phyloP scores from a whole-genome alignment of 2,329 filamentous ascomycete genomes.

The Verruconis gallopava region DNA sequence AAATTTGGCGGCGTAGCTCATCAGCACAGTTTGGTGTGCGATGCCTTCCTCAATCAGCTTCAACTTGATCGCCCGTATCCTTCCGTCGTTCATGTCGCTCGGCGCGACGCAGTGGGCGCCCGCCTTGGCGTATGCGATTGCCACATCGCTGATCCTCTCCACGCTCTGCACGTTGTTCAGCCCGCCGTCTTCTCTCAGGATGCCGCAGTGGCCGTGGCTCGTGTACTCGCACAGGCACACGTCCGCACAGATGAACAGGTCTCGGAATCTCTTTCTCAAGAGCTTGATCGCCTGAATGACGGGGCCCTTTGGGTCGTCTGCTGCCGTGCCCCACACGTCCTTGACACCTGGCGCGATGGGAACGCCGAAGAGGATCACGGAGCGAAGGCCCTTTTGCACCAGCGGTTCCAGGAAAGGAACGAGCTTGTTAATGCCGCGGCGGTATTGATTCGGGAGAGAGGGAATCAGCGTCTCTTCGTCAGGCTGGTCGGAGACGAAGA shows the following conservation, averaged over 20 bases:
- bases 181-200: slow-evolving; percentile 80
- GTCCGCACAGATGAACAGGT: slow-evolving; percentile 81
- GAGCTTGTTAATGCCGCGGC: slow-evolving; percentile 75
- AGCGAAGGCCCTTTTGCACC: slow-evolving; percentile 76
- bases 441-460: slow-evolving; percentile 80
- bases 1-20: slow-evolving; percentile 98
- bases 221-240: slow-evolving; percentile 99
- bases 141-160: slow-evolving; percentile 91
- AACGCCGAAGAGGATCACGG: slow-evolving; percentile 92
- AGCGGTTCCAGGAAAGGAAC: slow-evolving; percentile 76
- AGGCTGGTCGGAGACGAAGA: slow-evolving; percentile 89
- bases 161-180: slow-evolving; percentile 90
- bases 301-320: slow-evolving; percentile 85
- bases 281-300: slow-evolving; percentile 80
- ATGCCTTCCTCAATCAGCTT: slow-evolving; percentile 94
- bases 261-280: slow-evolving; percentile 71
- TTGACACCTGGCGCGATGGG: slow-evolving; percentile 70
- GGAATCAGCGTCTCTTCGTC: slow-evolving; percentile 86
- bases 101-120: slow-evolving; percentile 95
- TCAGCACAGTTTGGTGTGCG: slow-evolving; percentile 78
- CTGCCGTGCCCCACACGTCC: slow-evolving; percentile 80
- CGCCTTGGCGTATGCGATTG: slow-evolving; percentile 89
- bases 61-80: slow-evolving; percentile 93
- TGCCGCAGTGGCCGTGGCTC: slow-evolving; percentile 93
- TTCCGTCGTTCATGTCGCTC: slow-evolving; percentile 97